Percentiles rank a stretch among this genome's conserved stretches.
These are phyloP conservation scores for Lithospermum erythrorhizon DNA, from an alignment of 257 asterid genomes.

Conservation along the genomic window DNA sequence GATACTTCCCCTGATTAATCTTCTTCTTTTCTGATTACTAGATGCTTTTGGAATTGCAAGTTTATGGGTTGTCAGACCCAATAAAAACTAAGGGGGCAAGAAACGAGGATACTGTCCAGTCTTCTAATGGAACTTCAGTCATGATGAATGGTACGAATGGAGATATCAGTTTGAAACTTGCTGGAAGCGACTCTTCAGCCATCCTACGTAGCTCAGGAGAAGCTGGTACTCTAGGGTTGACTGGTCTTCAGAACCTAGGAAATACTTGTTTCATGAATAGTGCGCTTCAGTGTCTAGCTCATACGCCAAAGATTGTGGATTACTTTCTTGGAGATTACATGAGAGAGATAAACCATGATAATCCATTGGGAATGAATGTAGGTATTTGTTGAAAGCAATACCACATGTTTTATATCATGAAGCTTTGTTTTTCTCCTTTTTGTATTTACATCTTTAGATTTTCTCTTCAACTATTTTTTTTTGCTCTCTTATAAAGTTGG, in stretches of 20 bases:
- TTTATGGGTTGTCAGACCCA: constrained; percentile 84
- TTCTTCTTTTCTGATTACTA: constrained; percentile 21
- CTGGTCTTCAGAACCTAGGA: constrained; percentile 91
- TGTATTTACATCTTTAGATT: constrained; percentile 15
- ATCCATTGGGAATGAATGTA: constrained; percentile 96
- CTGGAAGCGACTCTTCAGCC: constrained; percentile 38
- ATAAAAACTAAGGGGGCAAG: constrained; percentile 42
- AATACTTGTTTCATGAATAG: constrained; percentile 99
- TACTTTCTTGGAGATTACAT: constrained; percentile 92
- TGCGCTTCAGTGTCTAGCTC: constrained; percentile 87
- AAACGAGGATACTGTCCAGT: constrained; percentile 37
- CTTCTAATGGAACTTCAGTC: constrained; percentile 44
- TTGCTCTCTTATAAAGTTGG: too few relatives aligned
- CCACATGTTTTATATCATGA: constrained; percentile 6
- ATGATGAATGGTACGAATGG: constrained; percentile 45
- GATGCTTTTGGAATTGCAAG: constrained; percentile 91
- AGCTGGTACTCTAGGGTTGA: constrained; percentile 80
- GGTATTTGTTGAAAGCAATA: constrained; percentile 7
- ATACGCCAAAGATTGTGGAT: constrained; percentile 91
- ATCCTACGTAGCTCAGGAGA: constrained; percentile 50
- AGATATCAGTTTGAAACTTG: constrained; percentile 30
- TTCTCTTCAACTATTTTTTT: background rate
- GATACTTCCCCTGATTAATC: constrained; percentile 10
- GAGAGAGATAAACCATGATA: constrained; percentile 73
- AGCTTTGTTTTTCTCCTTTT: constrained; percentile 5